Evolutionary conservation across 2,329 filamentous ascomycete species (phyloP), one percentile per base, ranked within the genome.

Genomic region (Calonectria ilicicola): DNA sequence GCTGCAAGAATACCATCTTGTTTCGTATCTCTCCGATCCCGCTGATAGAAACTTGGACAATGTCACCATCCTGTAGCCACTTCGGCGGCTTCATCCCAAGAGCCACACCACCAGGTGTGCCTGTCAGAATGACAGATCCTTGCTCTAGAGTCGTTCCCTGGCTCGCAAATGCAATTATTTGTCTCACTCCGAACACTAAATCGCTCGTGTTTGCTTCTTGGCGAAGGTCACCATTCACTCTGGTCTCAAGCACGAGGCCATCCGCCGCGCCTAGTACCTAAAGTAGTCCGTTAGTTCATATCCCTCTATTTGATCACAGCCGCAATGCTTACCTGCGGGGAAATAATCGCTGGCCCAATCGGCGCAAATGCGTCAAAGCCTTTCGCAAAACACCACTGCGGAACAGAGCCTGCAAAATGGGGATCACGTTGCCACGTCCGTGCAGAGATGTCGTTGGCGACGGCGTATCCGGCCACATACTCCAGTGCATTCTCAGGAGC

Each of bases 371-470:
- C 38, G 17, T 58, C 53, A 21, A 58, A 58, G 19, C 53, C 53
- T 40, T 58, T 58, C 12, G 53, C 38, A 32, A 58, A 58, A 8
- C 53, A 58, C 53, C 53, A 58, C 12, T 58, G 53, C 38, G 53
- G 53, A 12, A 58, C 32, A 14, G 53, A 58, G 53, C 53, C 53
- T 6, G 53, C 53, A 26, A 58, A 58, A 9, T 58, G 21, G 5
- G 53, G 53, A 19, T 58, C 53, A 7, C 53, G 19, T 19, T 58
- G 53, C 53, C 53, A 58, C 26, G 53, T 58, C 23, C 53, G 23
- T 10, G 53, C 53, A 58, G 53, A 58, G n/a, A 58, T 6, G 14
- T 58, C 53, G 6, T 58, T 58, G 10, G 53, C 53, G 38, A 58
- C 53, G 14, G 53, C 38, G 23, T 58, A 58, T 14, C 53, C 53